Evolutionary conservation across 768 basidiomycete species (phyloP).

Genomic region (Suillus discolor): DNA sequence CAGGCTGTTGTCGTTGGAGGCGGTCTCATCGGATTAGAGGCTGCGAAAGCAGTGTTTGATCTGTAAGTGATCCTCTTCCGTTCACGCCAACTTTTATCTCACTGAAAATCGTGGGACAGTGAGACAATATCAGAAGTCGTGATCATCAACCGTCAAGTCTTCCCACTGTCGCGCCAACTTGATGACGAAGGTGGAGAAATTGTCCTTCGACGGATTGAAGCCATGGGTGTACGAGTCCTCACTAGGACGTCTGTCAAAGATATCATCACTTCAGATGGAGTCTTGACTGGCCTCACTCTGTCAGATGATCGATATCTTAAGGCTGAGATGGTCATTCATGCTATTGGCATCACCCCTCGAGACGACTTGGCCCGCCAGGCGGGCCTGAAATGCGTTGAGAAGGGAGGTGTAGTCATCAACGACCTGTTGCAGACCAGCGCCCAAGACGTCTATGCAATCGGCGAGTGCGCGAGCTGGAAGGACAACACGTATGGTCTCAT

Average conservation of each 20-base stretch:
- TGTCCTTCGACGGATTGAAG: conserved; percentile 59
- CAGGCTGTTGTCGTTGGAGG: conserved; percentile 64
- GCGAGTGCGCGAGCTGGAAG: conserved; percentile 74
- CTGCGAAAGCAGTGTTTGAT: conserved; percentile 73
- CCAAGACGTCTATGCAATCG: conserved; percentile 68
- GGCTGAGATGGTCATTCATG: conserved; percentile 62
- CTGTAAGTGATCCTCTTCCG: conserved; percentile 32
- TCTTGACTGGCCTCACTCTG: conserved; percentile 53
- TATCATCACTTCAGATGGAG: conserved; percentile 37
- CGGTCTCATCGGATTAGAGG: conserved; percentile 72
- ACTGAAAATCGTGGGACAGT: conserved; percentile 4
- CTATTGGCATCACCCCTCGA: conserved; percentile 71
- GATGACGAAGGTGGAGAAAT: conserved; percentile 62
- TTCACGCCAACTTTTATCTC: not conserved
- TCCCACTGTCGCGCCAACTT: conserved; percentile 60
- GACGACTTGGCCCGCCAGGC: conserved; percentile 62
- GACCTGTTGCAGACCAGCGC: conserved; percentile 60
- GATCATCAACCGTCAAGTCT: conserved; percentile 54
- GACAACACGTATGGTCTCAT: conserved; percentile 74
- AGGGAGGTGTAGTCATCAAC: conserved; percentile 61
- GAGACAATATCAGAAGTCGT: conserved; percentile 46
- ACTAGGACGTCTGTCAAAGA: conserved; percentile 42
- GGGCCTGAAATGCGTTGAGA: conserved; percentile 50
- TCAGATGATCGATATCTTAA: conserved; percentile 46
- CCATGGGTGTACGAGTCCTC: conserved; percentile 59